Conservation (phyloP, 208 protist genomes). For the Leishmania mexicana region DNA sequence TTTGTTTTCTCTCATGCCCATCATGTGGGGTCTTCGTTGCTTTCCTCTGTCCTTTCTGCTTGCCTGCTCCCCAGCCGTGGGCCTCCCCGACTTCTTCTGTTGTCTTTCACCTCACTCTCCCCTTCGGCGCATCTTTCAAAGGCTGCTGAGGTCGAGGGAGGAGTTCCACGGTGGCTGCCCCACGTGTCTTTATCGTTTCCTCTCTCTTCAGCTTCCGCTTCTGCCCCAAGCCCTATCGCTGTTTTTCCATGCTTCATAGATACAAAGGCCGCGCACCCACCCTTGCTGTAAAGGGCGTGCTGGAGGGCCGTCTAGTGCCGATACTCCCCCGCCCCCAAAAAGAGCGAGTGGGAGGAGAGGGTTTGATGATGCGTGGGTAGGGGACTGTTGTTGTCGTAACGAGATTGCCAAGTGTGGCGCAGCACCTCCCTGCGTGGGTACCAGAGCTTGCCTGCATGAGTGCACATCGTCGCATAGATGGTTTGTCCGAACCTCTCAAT, state of each 20-base stretch:
- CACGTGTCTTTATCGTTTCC: background rate
- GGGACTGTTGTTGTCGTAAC: background rate
- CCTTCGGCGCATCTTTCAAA: background rate
- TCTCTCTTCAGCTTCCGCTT: background rate
- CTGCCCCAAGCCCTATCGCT: background rate
- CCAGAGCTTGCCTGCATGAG: background rate
- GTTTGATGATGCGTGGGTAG: background rate
- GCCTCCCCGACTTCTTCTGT: background rate
- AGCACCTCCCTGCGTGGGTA: background rate
- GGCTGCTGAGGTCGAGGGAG: background rate
- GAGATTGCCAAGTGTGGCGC: background rate
- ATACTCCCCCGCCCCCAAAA: background rate
- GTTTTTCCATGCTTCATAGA: background rate
- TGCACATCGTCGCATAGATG: background rate
- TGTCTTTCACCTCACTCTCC: background rate
- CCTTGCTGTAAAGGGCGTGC: background rate
- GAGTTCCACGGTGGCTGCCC: background rate
- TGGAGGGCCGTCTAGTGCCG: background rate
- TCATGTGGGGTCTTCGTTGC: conserved; percentile 5
- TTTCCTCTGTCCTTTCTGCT: background rate
- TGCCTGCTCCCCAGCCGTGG: no score
- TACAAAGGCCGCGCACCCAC: background rate
- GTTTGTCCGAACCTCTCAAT: background rate
- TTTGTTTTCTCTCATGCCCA: background rate
- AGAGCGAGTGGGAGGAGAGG: background rate